Conservation (phyloP, 768 basidiomycete species). For the Suillus paluster region DNA sequence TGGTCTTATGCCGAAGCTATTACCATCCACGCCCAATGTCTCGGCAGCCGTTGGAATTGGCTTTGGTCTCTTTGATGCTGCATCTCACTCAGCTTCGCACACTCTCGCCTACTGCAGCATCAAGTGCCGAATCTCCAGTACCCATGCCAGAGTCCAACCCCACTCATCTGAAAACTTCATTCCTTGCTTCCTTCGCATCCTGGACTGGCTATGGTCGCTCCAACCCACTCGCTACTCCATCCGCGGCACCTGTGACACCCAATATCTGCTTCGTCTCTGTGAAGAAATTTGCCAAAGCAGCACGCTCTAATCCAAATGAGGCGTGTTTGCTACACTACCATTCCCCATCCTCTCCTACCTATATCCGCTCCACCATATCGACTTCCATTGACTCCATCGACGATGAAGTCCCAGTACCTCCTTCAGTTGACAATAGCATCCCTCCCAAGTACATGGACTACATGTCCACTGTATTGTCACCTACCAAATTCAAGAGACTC, state of each 20-base stretch:
- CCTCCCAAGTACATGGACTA: neutral
- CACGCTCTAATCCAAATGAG: neutral
- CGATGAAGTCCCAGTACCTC: neutral
- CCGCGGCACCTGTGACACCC: neutral
- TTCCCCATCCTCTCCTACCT: constrained; percentile 2
- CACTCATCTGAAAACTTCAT: neutral
- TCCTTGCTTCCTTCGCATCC: neutral
- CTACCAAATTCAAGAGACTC: constrained; percentile 30
- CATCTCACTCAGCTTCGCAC: neutral
- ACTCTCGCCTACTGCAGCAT: neutral
- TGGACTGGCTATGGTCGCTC: constrained; percentile 7
- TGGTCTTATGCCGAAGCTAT: constrained; percentile 34
- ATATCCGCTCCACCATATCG: neutral
- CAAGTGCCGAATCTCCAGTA: neutral
- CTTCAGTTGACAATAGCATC: neutral
- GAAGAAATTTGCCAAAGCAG: neutral
- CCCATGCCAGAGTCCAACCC: neutral
- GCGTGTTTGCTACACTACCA: constrained; percentile 2
- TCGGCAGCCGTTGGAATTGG: constrained; percentile 5
- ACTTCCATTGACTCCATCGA: neutral
- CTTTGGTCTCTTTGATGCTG: constrained; percentile 20
- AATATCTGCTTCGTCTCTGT: neutral
- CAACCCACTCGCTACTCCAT: neutral
- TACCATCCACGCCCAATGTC: neutral
- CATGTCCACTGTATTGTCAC: constrained; percentile 26